These are phyloP conservation scores for Vigna mungo DNA, from an alignment of 306 rosid genomes.

Conservation along the genomic window DNA sequence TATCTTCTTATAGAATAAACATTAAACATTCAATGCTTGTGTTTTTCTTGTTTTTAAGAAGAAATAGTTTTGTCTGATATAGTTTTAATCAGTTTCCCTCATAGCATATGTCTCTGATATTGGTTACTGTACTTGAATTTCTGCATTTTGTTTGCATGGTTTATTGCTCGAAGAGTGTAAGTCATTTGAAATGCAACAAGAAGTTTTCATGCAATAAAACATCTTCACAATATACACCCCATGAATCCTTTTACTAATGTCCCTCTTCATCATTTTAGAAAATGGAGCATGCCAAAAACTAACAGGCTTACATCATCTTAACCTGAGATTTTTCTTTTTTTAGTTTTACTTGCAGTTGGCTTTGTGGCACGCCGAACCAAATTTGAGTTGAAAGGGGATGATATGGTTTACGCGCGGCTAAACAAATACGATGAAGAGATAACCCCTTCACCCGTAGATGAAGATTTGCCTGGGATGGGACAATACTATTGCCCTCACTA, in stretches of 20 bases:
- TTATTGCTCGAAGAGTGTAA: no score
- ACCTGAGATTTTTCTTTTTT: background rate
- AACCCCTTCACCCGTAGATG: slow-evolving; percentile 67
- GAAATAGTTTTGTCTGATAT: background rate
- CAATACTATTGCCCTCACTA: slow-evolving; percentile 86
- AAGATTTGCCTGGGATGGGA: slow-evolving; percentile 97
- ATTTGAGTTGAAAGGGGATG: slow-evolving; percentile 79
- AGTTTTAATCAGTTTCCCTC: background rate
- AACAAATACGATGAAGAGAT: slow-evolving; percentile 59
- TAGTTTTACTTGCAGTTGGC: no score
- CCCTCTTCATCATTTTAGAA: background rate
- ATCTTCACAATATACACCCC: no score
- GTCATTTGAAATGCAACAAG: no score
- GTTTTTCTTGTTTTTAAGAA: no score
- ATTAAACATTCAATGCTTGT: no score
- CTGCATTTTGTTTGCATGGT: no score
- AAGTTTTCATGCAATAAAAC: background rate
- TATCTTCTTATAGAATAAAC: no score
- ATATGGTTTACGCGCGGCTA: slow-evolving; percentile 75
- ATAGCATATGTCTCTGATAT: no score
- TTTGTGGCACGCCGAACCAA: slow-evolving; percentile 75
- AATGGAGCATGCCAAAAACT: background rate
- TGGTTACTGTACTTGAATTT: background rate
- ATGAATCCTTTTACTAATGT: background rate
- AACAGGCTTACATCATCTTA: background rate